These are phyloP conservation scores for Paxillus rubicundulus DNA, from an alignment of 768 basidiomycete genomes.

Conservation along the genomic window DNA sequence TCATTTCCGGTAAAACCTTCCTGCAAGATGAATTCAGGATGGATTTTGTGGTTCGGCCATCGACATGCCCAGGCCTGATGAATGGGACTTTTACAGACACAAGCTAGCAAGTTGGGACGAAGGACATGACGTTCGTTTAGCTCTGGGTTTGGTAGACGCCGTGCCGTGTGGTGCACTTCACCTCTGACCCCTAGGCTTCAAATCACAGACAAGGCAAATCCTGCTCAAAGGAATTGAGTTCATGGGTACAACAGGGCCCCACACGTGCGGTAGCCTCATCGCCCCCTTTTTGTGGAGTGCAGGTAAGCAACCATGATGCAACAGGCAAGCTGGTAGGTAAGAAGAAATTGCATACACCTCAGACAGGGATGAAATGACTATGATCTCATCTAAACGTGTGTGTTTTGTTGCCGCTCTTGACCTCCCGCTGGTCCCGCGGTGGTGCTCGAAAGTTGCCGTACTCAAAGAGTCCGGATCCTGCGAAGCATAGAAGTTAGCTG, in stretches of 20 bases:
- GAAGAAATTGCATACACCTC: background rate
- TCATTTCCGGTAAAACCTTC: too few relatives aligned
- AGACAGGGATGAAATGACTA: conserved; percentile 8
- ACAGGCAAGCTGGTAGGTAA: background rate
- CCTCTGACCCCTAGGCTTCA: conserved; percentile 1
- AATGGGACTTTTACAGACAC: background rate
- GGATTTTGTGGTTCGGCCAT: background rate
- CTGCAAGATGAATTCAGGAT: too few relatives aligned
- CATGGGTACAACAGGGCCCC: too few relatives aligned
- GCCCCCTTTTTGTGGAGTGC: conserved; percentile 4
- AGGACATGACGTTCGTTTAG: conserved; percentile 9
- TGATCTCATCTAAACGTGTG: conserved; percentile 57
- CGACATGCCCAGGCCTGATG: background rate
- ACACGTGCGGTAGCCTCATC: background rate
- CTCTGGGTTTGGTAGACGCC: background rate
- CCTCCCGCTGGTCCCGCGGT: conserved; percentile 61
- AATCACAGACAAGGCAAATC: conserved; percentile 20
- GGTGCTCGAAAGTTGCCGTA: conserved; percentile 64
- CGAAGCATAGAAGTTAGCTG: conserved; percentile 8
- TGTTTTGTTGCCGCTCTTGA: conserved; percentile 69
- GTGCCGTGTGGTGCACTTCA: background rate
- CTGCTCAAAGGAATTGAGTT: conserved; percentile 19
- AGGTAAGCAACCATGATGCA: background rate
- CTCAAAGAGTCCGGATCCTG: conserved; percentile 37
- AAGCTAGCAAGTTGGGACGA: background rate